Conservation (phyloP, 257 asterid genomes). For the Craterostigma plantagineum region DNA sequence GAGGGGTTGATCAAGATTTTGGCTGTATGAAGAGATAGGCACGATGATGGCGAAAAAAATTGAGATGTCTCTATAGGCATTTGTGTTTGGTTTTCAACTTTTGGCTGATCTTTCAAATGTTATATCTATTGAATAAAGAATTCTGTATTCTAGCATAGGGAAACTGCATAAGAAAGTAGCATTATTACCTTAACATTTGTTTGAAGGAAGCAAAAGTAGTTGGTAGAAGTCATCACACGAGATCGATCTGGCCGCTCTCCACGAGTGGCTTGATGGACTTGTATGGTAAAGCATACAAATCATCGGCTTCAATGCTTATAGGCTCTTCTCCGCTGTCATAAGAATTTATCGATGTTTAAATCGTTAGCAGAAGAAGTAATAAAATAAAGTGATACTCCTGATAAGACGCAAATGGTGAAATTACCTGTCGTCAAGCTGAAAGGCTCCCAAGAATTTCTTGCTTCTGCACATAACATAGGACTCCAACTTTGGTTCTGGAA, state of each 20-base stretch:
- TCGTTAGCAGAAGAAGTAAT: conserved; percentile 8
- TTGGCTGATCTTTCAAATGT: too few relatives aligned
- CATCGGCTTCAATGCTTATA: conserved; percentile 68
- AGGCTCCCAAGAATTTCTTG: conserved; percentile 61
- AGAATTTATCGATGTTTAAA: conserved; percentile 3
- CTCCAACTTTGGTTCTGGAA: conserved; percentile 67
- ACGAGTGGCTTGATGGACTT: conserved; percentile 73
- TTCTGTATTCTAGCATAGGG: too few relatives aligned
- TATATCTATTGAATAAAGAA: too few relatives aligned
- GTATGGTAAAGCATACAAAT: conserved; percentile 66
- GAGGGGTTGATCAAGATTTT: conserved; percentile 55
- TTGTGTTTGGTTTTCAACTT: too few relatives aligned
- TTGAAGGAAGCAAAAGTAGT: neutral
- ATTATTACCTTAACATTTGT: neutral
- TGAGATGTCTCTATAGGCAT: too few relatives aligned
- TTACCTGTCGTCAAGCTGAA: conserved; percentile 79
- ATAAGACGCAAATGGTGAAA: neutral
- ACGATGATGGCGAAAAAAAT: too few relatives aligned
- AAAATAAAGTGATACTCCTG: neutral
- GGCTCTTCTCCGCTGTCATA: conserved; percentile 53
- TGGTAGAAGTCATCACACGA: conserved; percentile 33
- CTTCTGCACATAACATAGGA: conserved; percentile 63
- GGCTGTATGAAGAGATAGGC: conserved; percentile 17
- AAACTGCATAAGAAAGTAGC: too few relatives aligned
- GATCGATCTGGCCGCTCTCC: conserved; percentile 67